A percentile compares a stretch with the other conserved stretches of the same genome.
Evolutionary conservation across 768 basidiomycete species (phyloP).

Genomic region (Lentinula sp.): DNA sequence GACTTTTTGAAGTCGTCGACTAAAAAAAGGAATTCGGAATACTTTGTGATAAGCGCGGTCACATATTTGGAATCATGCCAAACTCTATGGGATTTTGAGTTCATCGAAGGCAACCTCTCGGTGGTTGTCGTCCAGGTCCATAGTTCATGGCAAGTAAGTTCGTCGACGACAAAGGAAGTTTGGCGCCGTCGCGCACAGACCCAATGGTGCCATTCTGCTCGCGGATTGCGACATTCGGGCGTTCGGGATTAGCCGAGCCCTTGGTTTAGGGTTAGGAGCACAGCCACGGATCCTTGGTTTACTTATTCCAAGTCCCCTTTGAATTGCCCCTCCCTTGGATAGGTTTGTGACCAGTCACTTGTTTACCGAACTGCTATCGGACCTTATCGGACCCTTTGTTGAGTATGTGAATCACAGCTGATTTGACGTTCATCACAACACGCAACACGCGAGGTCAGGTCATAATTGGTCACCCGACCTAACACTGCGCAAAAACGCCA

Average conservation of each 20-base stretch:
- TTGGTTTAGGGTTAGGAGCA: too few species aligned
- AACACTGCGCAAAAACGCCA: too few species aligned
- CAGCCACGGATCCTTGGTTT: too few species aligned
- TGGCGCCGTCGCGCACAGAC: neutral
- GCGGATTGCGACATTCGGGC: conserved; percentile 1
- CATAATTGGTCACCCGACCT: too few species aligned
- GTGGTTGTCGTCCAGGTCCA: neutral
- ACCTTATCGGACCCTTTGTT: neutral
- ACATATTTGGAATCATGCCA: neutral
- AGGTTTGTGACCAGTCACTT: neutral
- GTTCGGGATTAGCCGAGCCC: neutral
- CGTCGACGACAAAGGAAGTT: neutral
- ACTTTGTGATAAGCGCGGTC: neutral
- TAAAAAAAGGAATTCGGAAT: neutral
- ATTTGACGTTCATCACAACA: neutral
- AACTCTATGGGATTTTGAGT: neutral
- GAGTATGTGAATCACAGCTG: neutral
- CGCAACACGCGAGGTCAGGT: too few species aligned
- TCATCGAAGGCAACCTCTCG: neutral
- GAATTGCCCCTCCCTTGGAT: neutral
- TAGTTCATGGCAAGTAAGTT: neutral
- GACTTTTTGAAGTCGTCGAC: neutral
- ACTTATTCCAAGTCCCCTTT: neutral
- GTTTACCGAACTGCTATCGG: too few species aligned
- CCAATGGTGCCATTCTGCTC: neutral